Evolutionary conservation across 2,329 filamentous ascomycete species (phyloP).

Genomic region (Cladorrhinum sp.): DNA sequence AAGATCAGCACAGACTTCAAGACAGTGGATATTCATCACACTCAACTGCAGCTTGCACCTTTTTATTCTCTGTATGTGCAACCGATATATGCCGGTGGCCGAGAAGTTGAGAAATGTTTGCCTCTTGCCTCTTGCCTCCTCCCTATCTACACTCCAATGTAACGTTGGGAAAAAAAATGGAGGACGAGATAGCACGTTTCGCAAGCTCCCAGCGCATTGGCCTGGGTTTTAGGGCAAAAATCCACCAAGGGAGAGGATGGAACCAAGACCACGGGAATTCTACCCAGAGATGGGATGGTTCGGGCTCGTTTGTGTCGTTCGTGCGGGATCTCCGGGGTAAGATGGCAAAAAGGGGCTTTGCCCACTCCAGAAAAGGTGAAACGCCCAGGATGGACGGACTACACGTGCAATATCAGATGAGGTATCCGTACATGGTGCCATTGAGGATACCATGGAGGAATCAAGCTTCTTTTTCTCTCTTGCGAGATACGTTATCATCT

Average conservation of each 20-base stretch:
- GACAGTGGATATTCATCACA: not conserved
- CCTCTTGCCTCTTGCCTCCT: not conserved
- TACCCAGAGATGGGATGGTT: conserved; percentile 1
- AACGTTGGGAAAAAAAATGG: not conserved
- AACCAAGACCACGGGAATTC: not conserved
- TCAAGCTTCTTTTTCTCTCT: too few species aligned
- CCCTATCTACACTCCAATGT: not conserved
- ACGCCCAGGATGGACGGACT: not conserved
- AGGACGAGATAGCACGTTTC: not conserved
- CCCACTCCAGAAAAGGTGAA: not conserved
- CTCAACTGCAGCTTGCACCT: not conserved
- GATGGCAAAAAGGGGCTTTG: not conserved
- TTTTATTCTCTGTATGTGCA: not conserved
- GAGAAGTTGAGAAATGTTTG: not conserved
- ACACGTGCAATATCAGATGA: not conserved
- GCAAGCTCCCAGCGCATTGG: not conserved
- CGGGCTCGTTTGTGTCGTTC: not conserved
- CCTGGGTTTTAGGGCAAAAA: not conserved
- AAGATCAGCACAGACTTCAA: not conserved
- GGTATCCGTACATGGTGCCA: not conserved
- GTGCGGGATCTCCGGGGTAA: not conserved
- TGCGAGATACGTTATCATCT: too few species aligned
- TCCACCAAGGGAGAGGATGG: too few species aligned
- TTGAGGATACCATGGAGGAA: not conserved
- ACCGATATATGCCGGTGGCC: not conserved